phyloP scores from a whole-genome alignment of 495 filamentous ascomycete species.

The Tuber brumale region DNA sequence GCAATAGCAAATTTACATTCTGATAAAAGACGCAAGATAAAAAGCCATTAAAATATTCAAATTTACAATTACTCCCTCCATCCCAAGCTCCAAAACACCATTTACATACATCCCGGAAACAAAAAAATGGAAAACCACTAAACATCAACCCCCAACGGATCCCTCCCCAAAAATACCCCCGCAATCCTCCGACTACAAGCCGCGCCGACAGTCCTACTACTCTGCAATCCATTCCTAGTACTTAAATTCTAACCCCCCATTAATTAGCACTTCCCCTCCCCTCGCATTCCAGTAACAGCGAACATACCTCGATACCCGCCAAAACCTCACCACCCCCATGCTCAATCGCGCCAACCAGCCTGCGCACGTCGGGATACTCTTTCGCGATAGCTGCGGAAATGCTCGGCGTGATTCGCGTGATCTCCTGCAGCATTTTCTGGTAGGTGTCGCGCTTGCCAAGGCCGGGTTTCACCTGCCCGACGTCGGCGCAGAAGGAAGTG shows the following conservation, averaged over 20 bases:
- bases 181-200: conserved; percentile 65
- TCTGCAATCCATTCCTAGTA: conserved; percentile 61
- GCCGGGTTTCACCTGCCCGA: conserved; percentile 70
- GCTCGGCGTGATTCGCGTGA: conserved; percentile 63
- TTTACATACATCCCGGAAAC: not conserved
- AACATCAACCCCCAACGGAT: conserved; percentile 62
- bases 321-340: conserved; percentile 54
- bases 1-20: not conserved
- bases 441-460: conserved; percentile 63
- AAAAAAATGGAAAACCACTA: conserved; percentile 37
- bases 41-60: not conserved
- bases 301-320: conserved; percentile 50
- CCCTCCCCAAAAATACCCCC: conserved; percentile 65
- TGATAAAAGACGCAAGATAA: not conserved
- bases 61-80: not conserved
- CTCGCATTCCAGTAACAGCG: not conserved
- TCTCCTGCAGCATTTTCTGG: conserved; percentile 70
- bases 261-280: conserved; percentile 15
- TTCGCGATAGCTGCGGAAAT: conserved; percentile 64
- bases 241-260: conserved; percentile 50
- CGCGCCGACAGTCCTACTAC: conserved; percentile 59
- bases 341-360: conserved; percentile 56
- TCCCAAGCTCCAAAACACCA: not conserved
- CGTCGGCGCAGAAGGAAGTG: conserved; percentile 75
- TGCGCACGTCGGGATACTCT: conserved; percentile 54